Base-by-base conservation (phyloP, 2,329 filamentous ascomycete genomes). In the Clarireedia homoeocarpa region DNA sequence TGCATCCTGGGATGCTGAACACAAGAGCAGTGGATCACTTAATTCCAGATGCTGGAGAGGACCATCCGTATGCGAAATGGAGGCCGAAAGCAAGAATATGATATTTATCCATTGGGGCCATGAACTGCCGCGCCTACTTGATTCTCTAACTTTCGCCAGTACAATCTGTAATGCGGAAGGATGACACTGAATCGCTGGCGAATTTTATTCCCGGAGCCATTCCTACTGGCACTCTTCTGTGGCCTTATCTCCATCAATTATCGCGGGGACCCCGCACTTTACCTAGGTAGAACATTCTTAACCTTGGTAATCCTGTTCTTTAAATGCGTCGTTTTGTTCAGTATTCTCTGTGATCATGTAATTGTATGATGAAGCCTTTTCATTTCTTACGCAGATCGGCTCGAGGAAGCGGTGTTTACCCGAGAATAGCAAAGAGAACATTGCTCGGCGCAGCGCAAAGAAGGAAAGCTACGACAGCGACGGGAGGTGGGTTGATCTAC, bases 1-100 rank as follows among this genome's bases (percentile, higher is more conserved):
- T 83, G 5, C 78, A 84, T 60, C 81, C 83, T 0, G 82, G 83
- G 0, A 71, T 85, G 66, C 69, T 86, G 24, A 84, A 85, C 56
- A 78, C 77, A 0, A 66, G 72, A n/a, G 73, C 71, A 1, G 71
- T 78, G 5, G 76, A 79, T 58, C 74, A 77, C 56, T 61, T 77
- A 45, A 69, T 78, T 15, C 74, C 75, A 2, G 64, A 63, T 44
- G 67, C 44, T 30, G 50, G 66, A 12, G 70, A 73, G 47, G 72
- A 73, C 9, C 75, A 77, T 62, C 74, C 75, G 2, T 77, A 76
- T 62, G 75, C 74, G 17, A 68, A 65, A 54, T 69, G 67, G 67
- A 59, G 65, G 26, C 67, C 67, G 0, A 68, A 62, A 51, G 57
- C 67, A 23, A 63, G 60, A 47, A 66, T 69, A 60, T 69, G 65